These are phyloP conservation scores for Haplosporangium sp. DNA, from an alignment of 371 early-diverging fungal species.

Conservation along the genomic window DNA sequence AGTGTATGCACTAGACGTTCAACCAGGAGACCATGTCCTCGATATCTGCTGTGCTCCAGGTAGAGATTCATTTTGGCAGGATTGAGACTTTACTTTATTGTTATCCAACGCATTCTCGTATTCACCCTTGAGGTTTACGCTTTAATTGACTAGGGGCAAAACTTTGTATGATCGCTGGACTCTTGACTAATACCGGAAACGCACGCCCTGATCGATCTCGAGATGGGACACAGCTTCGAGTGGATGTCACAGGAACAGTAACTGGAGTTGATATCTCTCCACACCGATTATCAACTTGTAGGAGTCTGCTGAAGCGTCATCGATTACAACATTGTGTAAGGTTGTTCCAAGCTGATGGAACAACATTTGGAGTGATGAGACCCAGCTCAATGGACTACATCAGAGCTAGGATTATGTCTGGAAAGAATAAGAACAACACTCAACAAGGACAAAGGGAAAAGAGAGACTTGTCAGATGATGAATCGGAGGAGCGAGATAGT, in stretches of 20 bases:
- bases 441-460: conserved; percentile 1
- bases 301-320: conserved; percentile 75
- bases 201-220: conserved; percentile 29
- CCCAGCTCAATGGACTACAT: conserved; percentile 70
- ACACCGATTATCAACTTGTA: conserved; percentile 80
- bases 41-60: conserved; percentile 84
- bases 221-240: conserved; percentile 27
- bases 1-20: conserved; percentile 68
- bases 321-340: conserved; percentile 67
- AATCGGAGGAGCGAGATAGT: background rate
- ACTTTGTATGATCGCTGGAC: conserved; percentile 82
- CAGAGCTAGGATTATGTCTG: conserved; percentile 44
- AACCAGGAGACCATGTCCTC: conserved; percentile 79
- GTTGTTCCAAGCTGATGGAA: conserved; percentile 85
- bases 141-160: conserved; percentile 72
- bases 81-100: background rate
- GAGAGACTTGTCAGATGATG: conserved; percentile 17
- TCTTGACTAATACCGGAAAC: conserved; percentile 63
- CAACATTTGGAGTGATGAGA: conserved; percentile 79
- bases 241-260: conserved; percentile 73
- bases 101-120: background rate
- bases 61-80: background rate
- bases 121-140: background rate
- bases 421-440: conserved; percentile 9
- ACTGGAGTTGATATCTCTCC: conserved; percentile 93